Conservation (phyloP, 495 filamentous ascomycete species). For the Penicillium cinerascens region DNA sequence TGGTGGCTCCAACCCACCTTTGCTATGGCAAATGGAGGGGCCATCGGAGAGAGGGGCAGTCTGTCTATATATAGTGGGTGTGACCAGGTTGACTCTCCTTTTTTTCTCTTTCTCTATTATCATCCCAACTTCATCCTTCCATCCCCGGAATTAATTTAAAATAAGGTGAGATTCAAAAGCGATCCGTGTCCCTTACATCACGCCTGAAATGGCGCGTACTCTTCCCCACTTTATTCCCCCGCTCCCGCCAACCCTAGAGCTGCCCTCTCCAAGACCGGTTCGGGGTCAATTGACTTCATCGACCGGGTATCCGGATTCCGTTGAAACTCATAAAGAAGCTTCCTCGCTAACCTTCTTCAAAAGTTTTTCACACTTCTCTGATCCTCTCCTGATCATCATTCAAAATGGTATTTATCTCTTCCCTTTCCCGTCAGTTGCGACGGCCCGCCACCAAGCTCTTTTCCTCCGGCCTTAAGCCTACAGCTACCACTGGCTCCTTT, state of each 20-base stretch:
- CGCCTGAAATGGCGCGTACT: neutral
- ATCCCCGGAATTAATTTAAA: neutral
- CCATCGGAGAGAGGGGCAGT: conserved; percentile 1
- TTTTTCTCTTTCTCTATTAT: conserved; percentile 1
- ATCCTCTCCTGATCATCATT: conserved; percentile 24
- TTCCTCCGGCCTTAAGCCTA: conserved; percentile 28
- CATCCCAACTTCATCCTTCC: conserved; percentile 2
- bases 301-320: neutral
- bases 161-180: neutral
- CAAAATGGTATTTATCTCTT: conserved; percentile 70
- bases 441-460: conserved; percentile 57
- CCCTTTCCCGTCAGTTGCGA: conserved; percentile 52
- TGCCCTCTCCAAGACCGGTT: conserved; percentile 20
- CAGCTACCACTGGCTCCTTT: conserved; percentile 17
- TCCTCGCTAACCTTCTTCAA: conserved; percentile 11
- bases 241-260: neutral
- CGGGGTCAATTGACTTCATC: conserved; percentile 17
- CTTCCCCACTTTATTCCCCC: conserved; percentile 16
- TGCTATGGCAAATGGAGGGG: neutral
- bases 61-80: conserved; percentile 6
- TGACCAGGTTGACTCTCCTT: neutral
- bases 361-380: conserved; percentile 10
- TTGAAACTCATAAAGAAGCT: conserved; percentile 4
- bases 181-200: neutral
- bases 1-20: conserved; percentile 9